phyloP scores from a whole-genome alignment of 352 stramenopile species.

The Pythium coloratum region DNA sequence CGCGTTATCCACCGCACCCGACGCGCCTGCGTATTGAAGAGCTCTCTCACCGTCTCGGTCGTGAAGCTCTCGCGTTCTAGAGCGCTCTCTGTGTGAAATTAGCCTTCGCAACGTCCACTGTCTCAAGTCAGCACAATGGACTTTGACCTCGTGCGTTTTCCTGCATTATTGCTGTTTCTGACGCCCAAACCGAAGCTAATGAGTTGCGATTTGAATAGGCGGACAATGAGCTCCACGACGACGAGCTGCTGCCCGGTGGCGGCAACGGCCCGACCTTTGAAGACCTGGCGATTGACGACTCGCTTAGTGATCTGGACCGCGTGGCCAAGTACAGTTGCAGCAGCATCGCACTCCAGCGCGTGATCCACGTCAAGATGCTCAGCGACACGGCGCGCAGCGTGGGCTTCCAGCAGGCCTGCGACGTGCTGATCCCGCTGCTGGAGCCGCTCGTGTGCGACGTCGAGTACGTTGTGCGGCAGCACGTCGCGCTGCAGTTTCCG shows the following conservation, averaged over 20 bases:
- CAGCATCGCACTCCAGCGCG: conserved; percentile 95
- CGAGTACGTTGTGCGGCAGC: conserved; percentile 95
- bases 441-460: conserved; percentile 85
- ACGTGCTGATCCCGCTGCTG: conserved; percentile 89
- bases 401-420: conserved; percentile 77
- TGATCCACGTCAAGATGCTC: conserved; percentile 86
- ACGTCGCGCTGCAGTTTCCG: conserved; percentile 91
- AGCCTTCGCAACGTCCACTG: background rate
- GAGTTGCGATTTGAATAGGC: conserved; percentile 4
- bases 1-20: background rate
- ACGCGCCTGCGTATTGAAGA: background rate
- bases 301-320: conserved; percentile 93
- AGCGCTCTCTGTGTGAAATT: background rate
- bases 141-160: conserved; percentile 44
- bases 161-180: background rate
- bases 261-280: conserved; percentile 92
- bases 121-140: conserved; percentile 33
- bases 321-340: conserved; percentile 95
- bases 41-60: background rate
- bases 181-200: background rate
- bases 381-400: conserved; percentile 23
- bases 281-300: conserved; percentile 98
- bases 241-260: conserved; percentile 26
- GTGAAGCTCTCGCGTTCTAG: background rate
- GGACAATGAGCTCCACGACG: conserved; percentile 29